These are phyloP conservation scores for Lablab purpureus DNA, from an alignment of 306 rosid species.

Conservation along the genomic window DNA sequence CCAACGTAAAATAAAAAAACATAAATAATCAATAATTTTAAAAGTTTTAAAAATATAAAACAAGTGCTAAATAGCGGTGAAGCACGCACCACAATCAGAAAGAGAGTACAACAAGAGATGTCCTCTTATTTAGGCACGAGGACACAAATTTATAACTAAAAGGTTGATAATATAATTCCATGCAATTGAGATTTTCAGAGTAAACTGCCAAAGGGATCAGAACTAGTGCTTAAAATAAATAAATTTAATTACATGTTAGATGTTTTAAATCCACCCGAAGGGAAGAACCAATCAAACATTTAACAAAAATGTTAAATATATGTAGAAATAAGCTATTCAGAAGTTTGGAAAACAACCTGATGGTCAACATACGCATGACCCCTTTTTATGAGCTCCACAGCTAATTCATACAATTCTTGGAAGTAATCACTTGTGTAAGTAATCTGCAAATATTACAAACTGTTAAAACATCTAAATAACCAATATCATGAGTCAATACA, in stretches of 20 bases:
- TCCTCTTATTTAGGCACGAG: not conserved
- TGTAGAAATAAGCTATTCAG: not conserved
- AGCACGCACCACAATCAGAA: not conserved
- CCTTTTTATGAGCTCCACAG: slow-evolving; percentile 87
- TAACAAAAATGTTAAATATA: slow-evolving; percentile 20
- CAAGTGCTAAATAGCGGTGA: not conserved
- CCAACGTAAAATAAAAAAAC: not conserved
- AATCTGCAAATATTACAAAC: slow-evolving; percentile 62
- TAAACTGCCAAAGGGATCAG: slow-evolving; percentile 31
- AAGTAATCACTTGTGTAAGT: slow-evolving; percentile 96
- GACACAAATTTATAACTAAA: not conserved
- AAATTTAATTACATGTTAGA: not conserved
- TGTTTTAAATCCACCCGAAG: slow-evolving; percentile 19
- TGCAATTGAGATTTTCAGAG: slow-evolving; percentile 17
- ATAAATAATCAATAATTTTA: not conserved
- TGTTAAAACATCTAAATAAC: slow-evolving; percentile 32
- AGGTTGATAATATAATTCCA: slow-evolving; percentile 14
- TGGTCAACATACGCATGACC: slow-evolving; percentile 98
- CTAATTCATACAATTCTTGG: slow-evolving; percentile 90
- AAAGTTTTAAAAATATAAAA: not conserved
- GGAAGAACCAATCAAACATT: slow-evolving; percentile 21
- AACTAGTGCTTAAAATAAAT: slow-evolving; percentile 22
- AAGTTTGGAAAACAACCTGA: slow-evolving; percentile 66
- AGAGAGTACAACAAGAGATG: not conserved
- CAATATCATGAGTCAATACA: not conserved